A percentile compares a stretch with the other conserved stretches of the same genome.
Evolutionary conservation across 2,329 filamentous ascomycete genomes (phyloP).

Genomic region (Penicillium expansum): DNA sequence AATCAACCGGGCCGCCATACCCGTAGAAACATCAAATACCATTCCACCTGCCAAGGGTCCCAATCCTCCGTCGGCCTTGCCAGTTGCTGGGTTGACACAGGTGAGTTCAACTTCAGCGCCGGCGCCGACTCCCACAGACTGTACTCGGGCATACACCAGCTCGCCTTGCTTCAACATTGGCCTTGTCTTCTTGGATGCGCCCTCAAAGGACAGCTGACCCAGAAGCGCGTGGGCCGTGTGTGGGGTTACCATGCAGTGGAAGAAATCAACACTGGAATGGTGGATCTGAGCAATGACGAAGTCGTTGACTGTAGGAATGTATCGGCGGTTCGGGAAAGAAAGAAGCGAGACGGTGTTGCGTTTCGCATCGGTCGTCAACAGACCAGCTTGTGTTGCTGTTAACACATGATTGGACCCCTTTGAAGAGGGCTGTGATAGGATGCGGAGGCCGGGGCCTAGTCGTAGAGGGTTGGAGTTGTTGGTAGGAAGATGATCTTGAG

Average conservation of each 20-base stretch:
- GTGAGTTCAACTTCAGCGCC: conserved; percentile 89
- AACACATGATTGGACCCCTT: conserved; percentile 51
- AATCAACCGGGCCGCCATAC: conserved; percentile 74
- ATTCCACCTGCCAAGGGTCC: conserved; percentile 82
- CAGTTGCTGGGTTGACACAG: conserved; percentile 80
- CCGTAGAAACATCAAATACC: conserved; percentile 75
- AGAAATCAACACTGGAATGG: conserved; percentile 71
- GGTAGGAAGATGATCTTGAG: conserved; percentile 63
- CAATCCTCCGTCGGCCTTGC: conserved; percentile 84
- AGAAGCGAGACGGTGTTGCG: conserved; percentile 40
- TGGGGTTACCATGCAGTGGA: conserved; percentile 72
- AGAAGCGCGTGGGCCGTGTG: conserved; percentile 65
- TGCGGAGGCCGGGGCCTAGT: conserved; percentile 78
- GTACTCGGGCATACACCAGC: conserved; percentile 84
- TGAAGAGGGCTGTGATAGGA: conserved; percentile 71
- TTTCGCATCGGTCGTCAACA: conserved; percentile 39
- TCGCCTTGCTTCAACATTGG: conserved; percentile 72
- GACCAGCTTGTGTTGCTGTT: conserved; percentile 37
- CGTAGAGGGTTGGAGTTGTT: conserved; percentile 67
- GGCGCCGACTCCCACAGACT: conserved; percentile 71
- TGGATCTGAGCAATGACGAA: conserved; percentile 84
- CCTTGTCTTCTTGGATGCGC: conserved; percentile 85
- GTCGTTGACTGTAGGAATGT: conserved; percentile 75
- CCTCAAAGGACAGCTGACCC: conserved; percentile 88
- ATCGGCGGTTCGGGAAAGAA: conserved; percentile 54